Conservation (phyloP, 2,329 filamentous ascomycete species). For the Fusarium mexicanum region DNA sequence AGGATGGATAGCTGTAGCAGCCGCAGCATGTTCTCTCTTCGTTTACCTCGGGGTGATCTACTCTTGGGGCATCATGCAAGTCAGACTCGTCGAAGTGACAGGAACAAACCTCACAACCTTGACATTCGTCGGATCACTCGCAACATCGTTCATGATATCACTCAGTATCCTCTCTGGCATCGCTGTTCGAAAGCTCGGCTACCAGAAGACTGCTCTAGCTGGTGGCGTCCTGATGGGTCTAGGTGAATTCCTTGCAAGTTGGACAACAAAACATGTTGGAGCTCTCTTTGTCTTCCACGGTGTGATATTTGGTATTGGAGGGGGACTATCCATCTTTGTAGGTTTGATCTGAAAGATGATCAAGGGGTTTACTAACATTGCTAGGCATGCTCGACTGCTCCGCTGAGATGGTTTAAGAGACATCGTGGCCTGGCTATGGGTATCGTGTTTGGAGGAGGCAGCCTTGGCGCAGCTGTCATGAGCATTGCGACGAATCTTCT, state of each 20-base stretch:
- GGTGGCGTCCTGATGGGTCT: slow-evolving; percentile 43
- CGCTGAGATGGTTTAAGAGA: slow-evolving; percentile 41
- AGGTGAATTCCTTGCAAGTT: slow-evolving; percentile 44
- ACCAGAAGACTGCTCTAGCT: slow-evolving; percentile 36
- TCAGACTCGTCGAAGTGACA: slow-evolving; percentile 40
- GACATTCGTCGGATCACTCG: slow-evolving; percentile 44
- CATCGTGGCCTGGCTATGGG: slow-evolving; percentile 44
- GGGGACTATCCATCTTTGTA: slow-evolving; percentile 39
- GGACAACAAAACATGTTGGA: slow-evolving; percentile 36
- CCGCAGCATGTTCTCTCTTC: slow-evolving; percentile 39
- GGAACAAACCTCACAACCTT: slow-evolving; percentile 40
- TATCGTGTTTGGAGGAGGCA: slow-evolving; percentile 44
- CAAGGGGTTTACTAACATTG: fast-evolving
- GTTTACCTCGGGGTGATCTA: slow-evolving; percentile 46
- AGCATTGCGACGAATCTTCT: slow-evolving; percentile 41
- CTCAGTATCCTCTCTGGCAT: slow-evolving; percentile 35
- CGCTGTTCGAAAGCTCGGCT: slow-evolving; percentile 36
- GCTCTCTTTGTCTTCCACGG: slow-evolving; percentile 43
- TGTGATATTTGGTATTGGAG: slow-evolving; percentile 41
- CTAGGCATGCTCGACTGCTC: slow-evolving; percentile 37
- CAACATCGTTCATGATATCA: slow-evolving; percentile 41
- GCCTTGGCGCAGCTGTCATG: slow-evolving; percentile 44
- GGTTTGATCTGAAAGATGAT: fast-evolving
- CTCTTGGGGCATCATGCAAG: slow-evolving; percentile 47
- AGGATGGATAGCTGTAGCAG: slow-evolving; percentile 33